Percentiles rank a stretch among this genome's conserved stretches.
Evolutionary conservation across 257 asterid species (phyloP).

Genomic region (Gynochthodes officinalis): DNA sequence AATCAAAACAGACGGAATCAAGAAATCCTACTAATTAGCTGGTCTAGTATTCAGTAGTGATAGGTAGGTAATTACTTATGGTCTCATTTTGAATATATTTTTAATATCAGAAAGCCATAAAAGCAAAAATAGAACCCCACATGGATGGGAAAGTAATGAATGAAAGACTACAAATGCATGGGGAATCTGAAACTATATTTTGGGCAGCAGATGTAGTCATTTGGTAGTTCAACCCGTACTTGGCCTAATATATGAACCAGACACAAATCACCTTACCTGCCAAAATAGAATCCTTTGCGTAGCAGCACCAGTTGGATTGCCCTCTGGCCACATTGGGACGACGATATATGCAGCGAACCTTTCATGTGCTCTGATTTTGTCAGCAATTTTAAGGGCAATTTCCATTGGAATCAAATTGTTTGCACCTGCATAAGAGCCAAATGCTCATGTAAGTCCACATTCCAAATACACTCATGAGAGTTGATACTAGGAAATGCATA

Average conservation of each 20-base stretch:
- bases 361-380: slow-evolving; percentile 79
- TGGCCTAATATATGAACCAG: neutral
- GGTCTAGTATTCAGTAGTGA: neutral
- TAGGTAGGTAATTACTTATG: neutral
- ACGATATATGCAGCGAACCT: slow-evolving; percentile 90
- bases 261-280: slow-evolving; percentile 63
- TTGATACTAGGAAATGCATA: neutral
- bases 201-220: neutral
- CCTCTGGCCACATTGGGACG: slow-evolving; percentile 99
- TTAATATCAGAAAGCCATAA: neutral
- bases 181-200: neutral
- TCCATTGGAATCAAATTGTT: slow-evolving; percentile 95
- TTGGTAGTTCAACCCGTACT: neutral
- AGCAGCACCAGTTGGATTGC: slow-evolving; percentile 95
- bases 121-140: neutral
- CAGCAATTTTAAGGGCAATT: slow-evolving; percentile 81
- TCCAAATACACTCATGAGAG: neutral
- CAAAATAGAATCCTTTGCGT: slow-evolving; percentile 92
- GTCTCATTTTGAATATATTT: neutral
- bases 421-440: slow-evolving; percentile 59
- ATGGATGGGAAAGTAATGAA: neutral
- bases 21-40: neutral
- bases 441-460: slow-evolving; percentile 1
- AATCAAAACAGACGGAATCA: neutral
- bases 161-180: neutral